Evolutionary conservation across 2,329 filamentous ascomycete species (phyloP).

Genomic region (Colletotrichum salicis): DNA sequence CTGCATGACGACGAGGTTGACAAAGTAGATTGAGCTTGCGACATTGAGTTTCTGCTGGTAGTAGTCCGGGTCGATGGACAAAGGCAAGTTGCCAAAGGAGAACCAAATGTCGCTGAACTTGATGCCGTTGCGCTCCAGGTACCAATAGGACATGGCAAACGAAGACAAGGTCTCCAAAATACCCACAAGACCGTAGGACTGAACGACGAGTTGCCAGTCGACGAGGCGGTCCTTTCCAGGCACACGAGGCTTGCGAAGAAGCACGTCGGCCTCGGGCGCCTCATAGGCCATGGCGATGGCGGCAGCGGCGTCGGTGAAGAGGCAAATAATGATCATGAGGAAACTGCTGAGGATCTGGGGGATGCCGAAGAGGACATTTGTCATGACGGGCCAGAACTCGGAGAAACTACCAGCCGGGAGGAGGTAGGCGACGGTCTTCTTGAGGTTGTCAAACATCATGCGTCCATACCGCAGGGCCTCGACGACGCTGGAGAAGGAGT

Average conservation of each 20-base stretch:
- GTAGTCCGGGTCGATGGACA: constrained; percentile 61
- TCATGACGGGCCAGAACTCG: constrained; percentile 81
- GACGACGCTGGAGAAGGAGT: constrained; percentile 77
- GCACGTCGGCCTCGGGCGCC: constrained; percentile 78
- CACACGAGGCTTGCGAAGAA: constrained; percentile 74
- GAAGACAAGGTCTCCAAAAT: constrained; percentile 69
- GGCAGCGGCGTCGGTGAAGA: constrained; percentile 81
- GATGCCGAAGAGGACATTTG: constrained; percentile 76
- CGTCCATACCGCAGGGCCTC: constrained; percentile 78
- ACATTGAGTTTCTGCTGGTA: constrained; percentile 67
- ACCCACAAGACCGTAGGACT: constrained; percentile 78
- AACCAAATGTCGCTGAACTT: constrained; percentile 75
- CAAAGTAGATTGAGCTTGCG: constrained; percentile 81
- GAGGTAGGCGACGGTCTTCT: constrained; percentile 81
- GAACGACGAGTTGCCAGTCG: constrained; percentile 76
- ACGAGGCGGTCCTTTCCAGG: constrained; percentile 78
- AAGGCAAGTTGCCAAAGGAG: constrained; percentile 67
- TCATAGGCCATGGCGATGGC: constrained; percentile 82
- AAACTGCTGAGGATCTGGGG: constrained; percentile 80
- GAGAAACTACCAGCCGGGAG: constrained; percentile 79
- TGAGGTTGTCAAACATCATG: constrained; percentile 82
- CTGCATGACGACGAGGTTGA: constrained; percentile 85
- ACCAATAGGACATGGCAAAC: constrained; percentile 76
- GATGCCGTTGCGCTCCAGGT: constrained; percentile 70
- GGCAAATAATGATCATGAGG: constrained; percentile 77